Conservation (phyloP, 441 rosid genomes). For the Erodium chrysanthum region DNA sequence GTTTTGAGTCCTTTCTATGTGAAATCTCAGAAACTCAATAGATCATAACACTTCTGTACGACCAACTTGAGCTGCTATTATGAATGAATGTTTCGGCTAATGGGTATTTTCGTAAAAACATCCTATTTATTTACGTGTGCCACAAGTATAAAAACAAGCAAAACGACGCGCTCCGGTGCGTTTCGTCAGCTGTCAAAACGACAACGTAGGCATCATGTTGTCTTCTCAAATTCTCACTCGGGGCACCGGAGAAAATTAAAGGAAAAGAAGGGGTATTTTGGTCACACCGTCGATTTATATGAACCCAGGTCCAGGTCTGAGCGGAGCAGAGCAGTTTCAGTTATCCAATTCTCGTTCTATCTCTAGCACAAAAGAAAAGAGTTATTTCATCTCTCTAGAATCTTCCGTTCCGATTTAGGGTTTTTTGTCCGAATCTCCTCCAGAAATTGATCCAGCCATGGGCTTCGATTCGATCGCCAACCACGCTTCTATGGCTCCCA, state of each 20-base stretch:
- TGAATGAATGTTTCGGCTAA: no score
- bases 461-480: constrained; percentile 52
- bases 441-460: constrained; percentile 33
- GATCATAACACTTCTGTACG: no score
- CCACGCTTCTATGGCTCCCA: constrained; percentile 34
- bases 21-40: no score
- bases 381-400: neutral
- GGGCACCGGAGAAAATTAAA: neutral
- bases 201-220: no score
- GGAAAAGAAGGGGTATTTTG: neutral
- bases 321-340: neutral
- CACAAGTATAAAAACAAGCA: no score
- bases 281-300: neutral
- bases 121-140: no score
- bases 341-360: neutral
- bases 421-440: constrained; percentile 17
- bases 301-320: neutral
- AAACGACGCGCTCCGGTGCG: no score
- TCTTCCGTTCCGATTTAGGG: constrained; percentile 18
- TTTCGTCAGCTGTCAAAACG: no score
- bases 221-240: neutral
- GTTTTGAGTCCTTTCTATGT: no score
- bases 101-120: no score
- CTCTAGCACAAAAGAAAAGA: neutral
- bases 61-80: no score